Percentiles rank a stretch among this genome's conserved stretches.
These are phyloP conservation scores for Blastobotrys peoriensis DNA, from an alignment of 805 yeast genomes.

Conservation along the genomic window DNA sequence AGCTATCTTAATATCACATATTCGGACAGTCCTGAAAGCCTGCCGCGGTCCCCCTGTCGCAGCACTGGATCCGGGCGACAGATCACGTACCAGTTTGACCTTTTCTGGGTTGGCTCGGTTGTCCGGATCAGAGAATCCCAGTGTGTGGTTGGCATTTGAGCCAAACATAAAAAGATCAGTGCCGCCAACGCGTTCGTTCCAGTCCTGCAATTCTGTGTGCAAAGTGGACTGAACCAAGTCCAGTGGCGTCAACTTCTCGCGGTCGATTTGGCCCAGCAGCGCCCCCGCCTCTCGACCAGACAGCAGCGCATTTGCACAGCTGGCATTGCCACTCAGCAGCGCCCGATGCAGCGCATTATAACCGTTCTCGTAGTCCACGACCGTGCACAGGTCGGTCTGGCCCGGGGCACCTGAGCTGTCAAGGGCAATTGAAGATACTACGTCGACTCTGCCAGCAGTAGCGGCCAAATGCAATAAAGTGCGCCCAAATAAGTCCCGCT, in stretches of 20 bases:
- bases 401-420: slow-evolving; percentile 42
- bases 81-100: slow-evolving; percentile 27
- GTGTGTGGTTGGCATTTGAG: slow-evolving; percentile 51
- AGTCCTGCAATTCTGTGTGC: slow-evolving; percentile 8
- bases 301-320: slow-evolving; percentile 40
- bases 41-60: slow-evolving; percentile 10
- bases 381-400: slow-evolving; percentile 7
- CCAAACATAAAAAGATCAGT: slow-evolving; percentile 51
- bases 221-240: slow-evolving; percentile 44
- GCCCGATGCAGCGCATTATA: slow-evolving; percentile 79
- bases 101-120: slow-evolving; percentile 43
- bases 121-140: slow-evolving; percentile 62
- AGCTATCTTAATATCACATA: slow-evolving; percentile 46
- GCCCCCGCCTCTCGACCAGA: slow-evolving; percentile 33
- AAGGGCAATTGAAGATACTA: slow-evolving; percentile 40
- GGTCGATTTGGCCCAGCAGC: slow-evolving; percentile 54
- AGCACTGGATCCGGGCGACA: neutral
- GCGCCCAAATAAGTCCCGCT: slow-evolving; percentile 68
- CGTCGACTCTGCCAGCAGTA: slow-evolving; percentile 22
- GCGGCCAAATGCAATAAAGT: slow-evolving; percentile 28
- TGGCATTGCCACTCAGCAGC: slow-evolving; percentile 49
- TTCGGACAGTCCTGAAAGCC: slow-evolving; percentile 38
- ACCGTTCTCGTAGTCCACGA: slow-evolving; percentile 66
- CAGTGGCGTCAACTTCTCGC: slow-evolving; percentile 66
- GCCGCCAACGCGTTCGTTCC: slow-evolving; percentile 35